These are phyloP conservation scores for Eutrema salsugineum DNA, from an alignment of 441 rosid species.

Conservation along the genomic window DNA sequence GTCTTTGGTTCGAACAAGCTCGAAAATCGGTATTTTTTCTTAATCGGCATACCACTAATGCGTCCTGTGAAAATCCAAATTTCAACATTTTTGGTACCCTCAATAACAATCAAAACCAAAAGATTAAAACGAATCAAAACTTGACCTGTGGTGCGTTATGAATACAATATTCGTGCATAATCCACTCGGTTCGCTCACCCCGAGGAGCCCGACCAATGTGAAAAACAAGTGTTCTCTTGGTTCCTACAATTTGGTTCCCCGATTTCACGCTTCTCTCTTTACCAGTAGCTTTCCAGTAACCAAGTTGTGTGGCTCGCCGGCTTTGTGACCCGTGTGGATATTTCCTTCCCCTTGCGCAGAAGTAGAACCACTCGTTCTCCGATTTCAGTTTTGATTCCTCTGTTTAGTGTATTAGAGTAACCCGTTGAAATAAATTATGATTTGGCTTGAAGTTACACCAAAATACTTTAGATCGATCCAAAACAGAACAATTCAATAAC, in stretches of 20 bases:
- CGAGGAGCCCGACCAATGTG: conserved; percentile 87
- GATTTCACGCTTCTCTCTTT: conserved; percentile 75
- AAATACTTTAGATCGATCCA: background rate
- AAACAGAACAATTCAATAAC: background rate
- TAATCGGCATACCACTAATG: conserved; percentile 83
- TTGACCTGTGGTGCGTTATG: conserved; percentile 56
- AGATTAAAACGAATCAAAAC: background rate
- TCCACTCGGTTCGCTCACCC: conserved; percentile 95
- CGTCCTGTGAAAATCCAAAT: conserved; percentile 40
- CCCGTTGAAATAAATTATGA: background rate
- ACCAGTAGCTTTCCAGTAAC: conserved; percentile 96
- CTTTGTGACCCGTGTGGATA: conserved; percentile 91
- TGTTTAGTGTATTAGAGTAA: conserved; percentile 11
- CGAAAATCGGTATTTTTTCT: conserved; percentile 55
- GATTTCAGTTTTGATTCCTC: conserved; percentile 61
- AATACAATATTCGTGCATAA: conserved; percentile 83
- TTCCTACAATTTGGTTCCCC: conserved; percentile 54
- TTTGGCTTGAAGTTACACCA: background rate
- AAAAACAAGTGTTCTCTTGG: conserved; percentile 89
- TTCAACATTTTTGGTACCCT: background rate
- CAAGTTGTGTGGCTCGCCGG: conserved; percentile 69
- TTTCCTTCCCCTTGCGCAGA: conserved; percentile 78
- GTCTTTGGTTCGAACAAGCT: conserved; percentile 21
- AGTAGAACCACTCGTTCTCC: conserved; percentile 90
- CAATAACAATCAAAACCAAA: background rate